Conservation (phyloP, 73 alveolate species). For the Symbiodinium natans region DNA sequence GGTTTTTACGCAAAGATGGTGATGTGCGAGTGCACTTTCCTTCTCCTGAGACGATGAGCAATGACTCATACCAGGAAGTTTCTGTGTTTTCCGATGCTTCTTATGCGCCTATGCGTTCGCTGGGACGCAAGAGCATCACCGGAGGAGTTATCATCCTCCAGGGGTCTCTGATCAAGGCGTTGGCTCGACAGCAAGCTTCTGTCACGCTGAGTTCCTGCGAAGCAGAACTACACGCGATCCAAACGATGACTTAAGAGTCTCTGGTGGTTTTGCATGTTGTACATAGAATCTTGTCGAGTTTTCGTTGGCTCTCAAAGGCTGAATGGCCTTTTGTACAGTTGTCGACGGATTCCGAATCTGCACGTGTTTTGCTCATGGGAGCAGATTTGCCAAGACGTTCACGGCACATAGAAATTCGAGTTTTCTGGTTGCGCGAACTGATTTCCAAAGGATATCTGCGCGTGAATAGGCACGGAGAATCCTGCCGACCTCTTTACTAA, state of each 20-base stretch:
- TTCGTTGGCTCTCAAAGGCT: background rate
- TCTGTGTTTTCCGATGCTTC: background rate
- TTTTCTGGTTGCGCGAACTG: background rate
- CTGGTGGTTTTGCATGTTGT: background rate
- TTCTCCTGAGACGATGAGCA: background rate
- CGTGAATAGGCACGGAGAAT: background rate
- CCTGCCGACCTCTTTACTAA: slow-evolving; percentile 12
- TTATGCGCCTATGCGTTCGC: background rate
- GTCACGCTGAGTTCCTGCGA: background rate
- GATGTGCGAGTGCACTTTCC: background rate
- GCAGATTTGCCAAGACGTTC: background rate
- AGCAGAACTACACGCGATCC: background rate
- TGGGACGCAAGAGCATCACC: background rate
- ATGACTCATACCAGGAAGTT: background rate
- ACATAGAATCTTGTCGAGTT: background rate
- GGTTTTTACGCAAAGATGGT: background rate
- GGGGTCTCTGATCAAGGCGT: background rate
- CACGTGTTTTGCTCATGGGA: background rate
- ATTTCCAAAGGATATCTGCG: background rate
- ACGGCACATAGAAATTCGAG: background rate
- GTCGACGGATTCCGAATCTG: background rate
- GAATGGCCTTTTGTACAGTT: background rate
- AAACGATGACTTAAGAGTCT: slow-evolving; percentile 8
- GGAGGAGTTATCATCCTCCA: background rate
- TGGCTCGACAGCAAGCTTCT: background rate